These are phyloP conservation scores for Hirschfeldia incana DNA, from an alignment of 345 rosid genomes.

Conservation along the genomic window DNA sequence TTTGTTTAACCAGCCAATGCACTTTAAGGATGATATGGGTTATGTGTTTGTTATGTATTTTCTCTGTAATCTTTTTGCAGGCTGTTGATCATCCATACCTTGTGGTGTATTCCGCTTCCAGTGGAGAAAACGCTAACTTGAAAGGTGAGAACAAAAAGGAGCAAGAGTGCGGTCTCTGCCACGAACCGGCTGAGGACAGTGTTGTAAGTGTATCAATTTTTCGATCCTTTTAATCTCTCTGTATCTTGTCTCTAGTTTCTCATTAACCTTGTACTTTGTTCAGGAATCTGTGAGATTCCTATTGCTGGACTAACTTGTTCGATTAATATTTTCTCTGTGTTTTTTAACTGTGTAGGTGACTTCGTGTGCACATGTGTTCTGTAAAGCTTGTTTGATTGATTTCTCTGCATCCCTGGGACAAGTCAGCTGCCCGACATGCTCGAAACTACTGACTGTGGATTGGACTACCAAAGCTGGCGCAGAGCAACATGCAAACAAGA, in stretches of 20 bases:
- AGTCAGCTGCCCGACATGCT: slow-evolving; percentile 84
- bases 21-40: background rate
- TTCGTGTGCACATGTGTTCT: slow-evolving; percentile 76
- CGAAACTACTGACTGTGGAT: slow-evolving; percentile 72
- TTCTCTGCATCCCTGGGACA: slow-evolving; percentile 61
- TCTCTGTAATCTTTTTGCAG: slow-evolving; percentile 48
- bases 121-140: slow-evolving; percentile 42
- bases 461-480: slow-evolving; percentile 53
- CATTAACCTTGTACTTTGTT: background rate
- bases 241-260: slow-evolving; percentile 1
- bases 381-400: slow-evolving; percentile 86
- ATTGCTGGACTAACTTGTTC: slow-evolving; percentile 11
- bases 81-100: slow-evolving; percentile 99
- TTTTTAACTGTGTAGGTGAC: slow-evolving; percentile 58
- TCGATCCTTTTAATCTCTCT: background rate
- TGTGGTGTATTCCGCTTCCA: slow-evolving; percentile 70
- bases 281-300: background rate
- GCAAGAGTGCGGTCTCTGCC: slow-evolving; percentile 71
- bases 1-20: slow-evolving; percentile 4
- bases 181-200: slow-evolving; percentile 75
- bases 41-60: slow-evolving; percentile 25
- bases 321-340: slow-evolving; percentile 1
- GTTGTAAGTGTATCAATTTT: slow-evolving; percentile 51
- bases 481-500: slow-evolving; percentile 53
- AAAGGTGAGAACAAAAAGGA: slow-evolving; percentile 43